These are phyloP conservation scores for Scytalidium sp. DNA, from an alignment of 2,329 filamentous ascomycete genomes.

Conservation along the genomic window DNA sequence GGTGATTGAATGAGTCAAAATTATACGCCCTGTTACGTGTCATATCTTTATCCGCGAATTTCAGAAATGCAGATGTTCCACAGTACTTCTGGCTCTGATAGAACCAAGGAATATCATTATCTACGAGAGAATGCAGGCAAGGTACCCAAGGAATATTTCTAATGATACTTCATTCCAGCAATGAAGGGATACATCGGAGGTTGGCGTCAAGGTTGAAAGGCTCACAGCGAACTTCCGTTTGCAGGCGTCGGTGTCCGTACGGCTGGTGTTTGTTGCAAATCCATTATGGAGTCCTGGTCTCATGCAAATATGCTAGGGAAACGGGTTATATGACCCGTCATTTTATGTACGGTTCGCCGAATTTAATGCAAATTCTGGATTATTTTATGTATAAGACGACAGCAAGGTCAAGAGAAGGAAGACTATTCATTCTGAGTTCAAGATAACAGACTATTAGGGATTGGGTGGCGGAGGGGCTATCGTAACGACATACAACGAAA, in stretches of 20 bases:
- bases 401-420: neutral
- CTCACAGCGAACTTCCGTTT: neutral
- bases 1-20: slow-evolving; percentile 54
- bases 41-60: neutral
- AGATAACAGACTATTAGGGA: neutral
- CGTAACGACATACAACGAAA: neutral
- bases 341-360: neutral
- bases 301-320: neutral
- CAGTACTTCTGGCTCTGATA: neutral
- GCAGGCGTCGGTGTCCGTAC: neutral
- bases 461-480: neutral
- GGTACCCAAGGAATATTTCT: neutral
- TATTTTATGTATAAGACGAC: neutral
- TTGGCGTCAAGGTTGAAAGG: neutral
- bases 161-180: neutral
- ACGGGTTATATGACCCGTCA: neutral
- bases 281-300: neutral
- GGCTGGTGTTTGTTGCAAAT: neutral
- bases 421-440: neutral
- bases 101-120: neutral
- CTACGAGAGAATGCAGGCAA: neutral
- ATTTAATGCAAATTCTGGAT: neutral
- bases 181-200: neutral
- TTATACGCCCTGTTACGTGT: slow-evolving; percentile 1
- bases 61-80: neutral